These are phyloP conservation scores for Aspergillus japonicus DNA, from an alignment of 2,329 filamentous ascomycete species.

Conservation along the genomic window DNA sequence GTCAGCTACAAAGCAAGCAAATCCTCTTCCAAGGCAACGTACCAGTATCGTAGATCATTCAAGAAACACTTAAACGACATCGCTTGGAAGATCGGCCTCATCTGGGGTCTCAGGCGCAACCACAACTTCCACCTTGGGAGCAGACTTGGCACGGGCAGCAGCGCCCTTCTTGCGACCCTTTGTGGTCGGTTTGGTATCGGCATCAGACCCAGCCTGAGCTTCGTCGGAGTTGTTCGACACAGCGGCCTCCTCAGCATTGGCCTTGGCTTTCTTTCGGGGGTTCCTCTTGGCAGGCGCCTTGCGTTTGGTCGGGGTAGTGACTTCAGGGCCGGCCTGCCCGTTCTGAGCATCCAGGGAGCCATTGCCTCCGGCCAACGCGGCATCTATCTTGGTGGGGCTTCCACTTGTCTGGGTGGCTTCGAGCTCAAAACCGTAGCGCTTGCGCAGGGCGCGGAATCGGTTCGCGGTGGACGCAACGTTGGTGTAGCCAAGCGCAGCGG, in stretches of 20 bases:
- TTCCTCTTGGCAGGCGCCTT: neutral
- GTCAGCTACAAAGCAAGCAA: neutral
- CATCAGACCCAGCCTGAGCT: neutral
- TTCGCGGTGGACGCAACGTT: conserved; percentile 30
- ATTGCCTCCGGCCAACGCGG: neutral
- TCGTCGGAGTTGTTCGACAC: neutral
- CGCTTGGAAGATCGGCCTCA: neutral
- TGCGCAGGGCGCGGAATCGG: conserved; percentile 26
- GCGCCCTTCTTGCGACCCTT: conserved; percentile 8
- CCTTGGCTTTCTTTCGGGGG: neutral
- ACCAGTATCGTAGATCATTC: neutral
- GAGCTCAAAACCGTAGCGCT: conserved; percentile 26
- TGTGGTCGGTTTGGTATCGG: neutral
- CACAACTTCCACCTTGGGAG: neutral
- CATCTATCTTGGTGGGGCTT: neutral
- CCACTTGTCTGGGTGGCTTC: conserved; percentile 10
- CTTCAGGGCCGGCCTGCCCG: neutral
- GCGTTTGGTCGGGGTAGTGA: neutral
- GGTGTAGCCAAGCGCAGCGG: conserved; percentile 25
- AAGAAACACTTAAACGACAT: neutral
- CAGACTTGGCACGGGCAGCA: conserved; percentile 16
- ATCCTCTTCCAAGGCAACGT: neutral
- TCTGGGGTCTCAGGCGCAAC: neutral
- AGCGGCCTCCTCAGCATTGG: neutral
- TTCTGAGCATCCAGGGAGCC: neutral